Base-by-base conservation (phyloP, 2,329 filamentous ascomycete genomes). In the Hypoxylon sp. region DNA sequence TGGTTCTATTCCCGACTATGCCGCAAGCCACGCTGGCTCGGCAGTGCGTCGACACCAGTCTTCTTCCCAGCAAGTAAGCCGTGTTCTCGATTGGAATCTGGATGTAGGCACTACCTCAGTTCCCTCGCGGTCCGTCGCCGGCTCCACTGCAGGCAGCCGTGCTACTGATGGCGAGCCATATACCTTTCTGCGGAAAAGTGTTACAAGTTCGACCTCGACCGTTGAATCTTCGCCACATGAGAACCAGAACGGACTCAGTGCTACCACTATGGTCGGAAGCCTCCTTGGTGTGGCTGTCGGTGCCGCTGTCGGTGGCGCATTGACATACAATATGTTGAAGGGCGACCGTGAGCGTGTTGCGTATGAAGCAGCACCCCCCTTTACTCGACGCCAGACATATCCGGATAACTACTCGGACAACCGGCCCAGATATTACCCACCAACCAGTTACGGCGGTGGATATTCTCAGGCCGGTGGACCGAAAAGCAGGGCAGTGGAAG, bases 261-360 rank as follows among this genome's bases (percentile, higher is more conserved):
- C 87, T 41, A 89, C 89, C 70, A 87, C 88, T 19, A 84, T 94
- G 43, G 84, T 96, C 47, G 91, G 93, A 6, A 91, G 91, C 6
- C 82, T 96, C 9, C 84, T 97, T 51, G 93, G 92, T 41, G 72
- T 74, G 30, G 92, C 92, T 14, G 92, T 92, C 16, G 91, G 91
- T 39, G 91, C 90, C 34, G 91, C 90, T 8, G 82, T 92, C 41
- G 90, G 81, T 12, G 82, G 81, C 23, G 82, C 81, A n/a, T 66
- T 87, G 21, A 83, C 92, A 8, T 97, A 96, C 78, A 89, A 88
- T 21, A 89, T 93, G 81, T 84, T 88, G 68, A 88, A 86, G 70
- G 84, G 84, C 63, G 89, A 91, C 12, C 78, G 78, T 5, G 71
- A 77, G 46, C 80, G 75, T 29, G 75, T 78, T 61, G 77, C 78